A percentile compares a stretch with the other conserved stretches of the same genome.
Evolutionary conservation across 257 asterid species (phyloP).

Genomic region (Ophiorrhiza pumila): DNA sequence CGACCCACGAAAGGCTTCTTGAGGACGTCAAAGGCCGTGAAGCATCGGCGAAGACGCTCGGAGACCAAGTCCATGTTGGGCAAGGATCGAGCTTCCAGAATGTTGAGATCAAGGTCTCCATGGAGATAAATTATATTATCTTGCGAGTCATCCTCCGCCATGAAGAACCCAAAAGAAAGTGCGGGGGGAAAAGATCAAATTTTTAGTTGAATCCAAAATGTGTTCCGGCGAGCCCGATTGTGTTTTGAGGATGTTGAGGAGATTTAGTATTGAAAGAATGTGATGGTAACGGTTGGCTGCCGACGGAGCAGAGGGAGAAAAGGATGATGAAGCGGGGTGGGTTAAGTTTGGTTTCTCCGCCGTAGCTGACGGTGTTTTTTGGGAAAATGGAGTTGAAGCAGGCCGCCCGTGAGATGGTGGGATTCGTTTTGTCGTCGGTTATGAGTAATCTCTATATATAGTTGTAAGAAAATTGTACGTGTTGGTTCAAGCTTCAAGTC

Average conservation of each 20-base stretch:
- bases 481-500: too few species aligned
- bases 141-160: constrained; percentile 39
- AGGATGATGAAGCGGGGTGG: neutral
- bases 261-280: neutral
- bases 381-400: constrained; percentile 11
- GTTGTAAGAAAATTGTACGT: neutral
- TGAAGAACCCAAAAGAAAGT: constrained; percentile 11
- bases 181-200: neutral
- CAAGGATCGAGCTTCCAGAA: constrained; percentile 72
- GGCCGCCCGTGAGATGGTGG: neutral
- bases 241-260: too few species aligned
- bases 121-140: constrained; percentile 47
- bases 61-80: constrained; percentile 87
- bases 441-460: neutral
- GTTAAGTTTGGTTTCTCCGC: constrained; percentile 16
- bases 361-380: constrained; percentile 19
- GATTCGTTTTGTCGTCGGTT: neutral
- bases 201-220: neutral
- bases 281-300: neutral
- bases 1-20: constrained; percentile 42
- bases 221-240: constrained; percentile 5
- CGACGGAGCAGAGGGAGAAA: constrained; percentile 11
- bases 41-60: constrained; percentile 67
- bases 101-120: constrained; percentile 78
- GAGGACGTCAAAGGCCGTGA: constrained; percentile 45